Evolutionary conservation across 1,139 yeast genomes (phyloP).

Genomic region (Insectozyma bohioensis): DNA sequence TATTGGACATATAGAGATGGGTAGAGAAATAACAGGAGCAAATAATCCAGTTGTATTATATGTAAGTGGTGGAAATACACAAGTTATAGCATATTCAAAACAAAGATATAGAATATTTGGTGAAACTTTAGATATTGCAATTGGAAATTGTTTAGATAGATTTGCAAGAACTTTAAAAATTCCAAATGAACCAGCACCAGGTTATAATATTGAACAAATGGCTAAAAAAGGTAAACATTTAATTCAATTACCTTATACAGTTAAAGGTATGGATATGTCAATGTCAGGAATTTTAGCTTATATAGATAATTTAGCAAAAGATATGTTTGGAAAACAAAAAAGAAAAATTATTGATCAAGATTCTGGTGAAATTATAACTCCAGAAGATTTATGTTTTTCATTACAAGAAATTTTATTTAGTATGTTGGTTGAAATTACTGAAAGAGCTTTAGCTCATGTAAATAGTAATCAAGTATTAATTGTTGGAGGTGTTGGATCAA

Average conservation of each 20-base stretch:
- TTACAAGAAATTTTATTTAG: slow-evolving; percentile 90
- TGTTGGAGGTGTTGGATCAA: slow-evolving; percentile 98
- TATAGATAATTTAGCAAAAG: slow-evolving; percentile 78
- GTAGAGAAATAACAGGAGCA: slow-evolving; percentile 95
- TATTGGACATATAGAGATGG: slow-evolving; percentile 98
- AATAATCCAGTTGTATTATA: slow-evolving; percentile 91
- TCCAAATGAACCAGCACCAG: slow-evolving; percentile 95
- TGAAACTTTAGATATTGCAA: slow-evolving; percentile 94
- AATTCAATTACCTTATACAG: slow-evolving; percentile 87
- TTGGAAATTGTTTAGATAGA: slow-evolving; percentile 93
- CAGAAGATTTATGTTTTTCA: slow-evolving; percentile 89
- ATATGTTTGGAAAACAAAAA: slow-evolving; percentile 55
- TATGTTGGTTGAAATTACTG: slow-evolving; percentile 97
- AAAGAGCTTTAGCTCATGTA: slow-evolving; percentile 98
- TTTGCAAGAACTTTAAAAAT: slow-evolving; percentile 90
- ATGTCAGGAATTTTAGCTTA: slow-evolving; percentile 93
- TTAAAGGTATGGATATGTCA: slow-evolving; percentile 96
- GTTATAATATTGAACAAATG: slow-evolving; percentile 92
- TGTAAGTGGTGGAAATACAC: slow-evolving; percentile 98
- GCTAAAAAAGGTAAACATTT: slow-evolving; percentile 74
- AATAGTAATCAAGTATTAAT: slow-evolving; percentile 84
- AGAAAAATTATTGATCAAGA: slow-evolving; percentile 50
- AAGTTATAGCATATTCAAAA: slow-evolving; percentile 92
- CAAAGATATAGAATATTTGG: slow-evolving; percentile 95
- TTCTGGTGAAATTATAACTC: slow-evolving; percentile 59